Evolutionary conservation across 176 grass and related monocot genomes (phyloP).

Genomic region (Ampelocalamus luodianensis): DNA sequence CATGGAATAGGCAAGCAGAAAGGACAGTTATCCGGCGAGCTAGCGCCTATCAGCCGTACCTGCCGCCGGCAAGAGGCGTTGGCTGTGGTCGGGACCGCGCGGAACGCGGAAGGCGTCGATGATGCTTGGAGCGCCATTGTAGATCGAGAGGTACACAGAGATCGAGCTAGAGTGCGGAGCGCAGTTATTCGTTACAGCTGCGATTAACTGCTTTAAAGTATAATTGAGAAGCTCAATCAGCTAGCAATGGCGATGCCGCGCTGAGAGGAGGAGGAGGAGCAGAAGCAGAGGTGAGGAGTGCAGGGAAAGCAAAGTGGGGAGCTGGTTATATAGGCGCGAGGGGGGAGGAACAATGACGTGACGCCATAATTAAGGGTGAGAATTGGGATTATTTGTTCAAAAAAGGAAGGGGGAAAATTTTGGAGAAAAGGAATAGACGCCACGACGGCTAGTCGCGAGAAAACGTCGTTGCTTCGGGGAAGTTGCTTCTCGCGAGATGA

Average conservation of each 20-base stretch:
- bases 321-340: constrained; percentile 35
- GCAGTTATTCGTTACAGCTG: neutral
- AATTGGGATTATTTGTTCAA: neutral
- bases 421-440: neutral
- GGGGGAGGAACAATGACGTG: neutral
- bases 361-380: neutral
- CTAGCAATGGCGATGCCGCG: neutral
- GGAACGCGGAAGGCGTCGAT: constrained; percentile 46
- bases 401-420: neutral
- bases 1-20: neutral
- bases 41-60: constrained; percentile 17
- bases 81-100: constrained; percentile 28
- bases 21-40: neutral
- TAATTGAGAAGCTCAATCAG: neutral
- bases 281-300: neutral
- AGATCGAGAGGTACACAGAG: neutral
- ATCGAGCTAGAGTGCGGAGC: neutral
- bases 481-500: neutral
- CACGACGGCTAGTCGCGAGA: neutral
- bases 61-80: constrained; percentile 53
- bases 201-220: neutral
- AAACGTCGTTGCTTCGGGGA: neutral
- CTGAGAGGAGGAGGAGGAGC: neutral
- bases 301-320: neutral
- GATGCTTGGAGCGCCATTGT: constrained; percentile 58